Evolutionary conservation across 352 stramenopile genomes (phyloP).

Genomic region (Blastocystis sp.): DNA sequence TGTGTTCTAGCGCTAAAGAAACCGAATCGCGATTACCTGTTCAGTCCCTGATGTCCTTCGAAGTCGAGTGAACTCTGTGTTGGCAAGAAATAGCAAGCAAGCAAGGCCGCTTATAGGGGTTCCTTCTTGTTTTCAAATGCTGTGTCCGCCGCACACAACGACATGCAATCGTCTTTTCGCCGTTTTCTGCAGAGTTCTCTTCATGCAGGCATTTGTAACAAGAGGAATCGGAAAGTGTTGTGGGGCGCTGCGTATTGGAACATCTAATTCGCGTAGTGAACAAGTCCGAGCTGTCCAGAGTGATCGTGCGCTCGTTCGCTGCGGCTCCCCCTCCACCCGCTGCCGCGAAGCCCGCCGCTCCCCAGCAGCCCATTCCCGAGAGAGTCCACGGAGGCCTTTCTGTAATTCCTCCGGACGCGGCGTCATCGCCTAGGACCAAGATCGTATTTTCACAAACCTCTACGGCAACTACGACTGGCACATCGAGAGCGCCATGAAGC

Average conservation of each 20-base stretch:
- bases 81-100: too few species aligned
- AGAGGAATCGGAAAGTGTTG: constrained; percentile 9
- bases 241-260: not conserved
- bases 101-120: not conserved
- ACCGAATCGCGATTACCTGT: too few species aligned
- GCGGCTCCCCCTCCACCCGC: not conserved
- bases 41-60: too few species aligned
- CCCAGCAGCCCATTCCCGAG: not conserved
- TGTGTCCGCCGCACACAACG: not conserved
- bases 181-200: not conserved
- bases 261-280: constrained; percentile 33
- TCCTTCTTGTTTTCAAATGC: not conserved
- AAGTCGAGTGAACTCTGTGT: too few species aligned
- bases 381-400: constrained; percentile 6
- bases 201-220: not conserved
- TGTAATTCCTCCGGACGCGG: not conserved
- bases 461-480: constrained; percentile 88
- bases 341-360: not conserved
- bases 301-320: constrained; percentile 9
- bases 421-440: constrained; percentile 82
- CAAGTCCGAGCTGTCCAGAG: not conserved
- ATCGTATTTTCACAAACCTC: constrained; percentile 99
- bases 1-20: too few species aligned
- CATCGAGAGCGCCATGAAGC: constrained; percentile 79
- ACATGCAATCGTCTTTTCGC: not conserved